phyloP scores from a whole-genome alignment of 129 eudicot genomes.

The Pulicaria dysenterica region DNA sequence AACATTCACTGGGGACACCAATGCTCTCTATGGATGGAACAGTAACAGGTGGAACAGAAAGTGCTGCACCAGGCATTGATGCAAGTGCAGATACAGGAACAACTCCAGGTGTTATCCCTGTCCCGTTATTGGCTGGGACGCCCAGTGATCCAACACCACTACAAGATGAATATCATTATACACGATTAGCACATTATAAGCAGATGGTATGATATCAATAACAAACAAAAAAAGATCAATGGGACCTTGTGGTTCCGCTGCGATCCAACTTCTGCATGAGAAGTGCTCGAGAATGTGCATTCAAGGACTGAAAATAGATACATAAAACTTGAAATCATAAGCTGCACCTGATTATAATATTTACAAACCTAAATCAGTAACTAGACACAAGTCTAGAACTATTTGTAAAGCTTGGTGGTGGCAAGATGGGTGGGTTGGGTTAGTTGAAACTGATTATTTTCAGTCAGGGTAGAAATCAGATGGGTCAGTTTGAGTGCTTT shows the following conservation, averaged over 20 bases:
- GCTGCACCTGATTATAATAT: conserved; percentile 2
- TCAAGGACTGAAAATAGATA: conserved; percentile 58
- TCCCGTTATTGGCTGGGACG: conserved; percentile 34
- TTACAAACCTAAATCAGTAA: conserved; percentile 2
- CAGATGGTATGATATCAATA: not conserved
- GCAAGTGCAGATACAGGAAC: conserved; percentile 45
- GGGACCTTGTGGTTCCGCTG: conserved; percentile 70
- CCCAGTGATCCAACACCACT: conserved; percentile 66
- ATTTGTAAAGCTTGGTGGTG: not conserved
- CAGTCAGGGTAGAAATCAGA: no score
- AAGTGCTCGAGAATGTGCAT: conserved; percentile 86
- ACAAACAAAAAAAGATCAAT: not conserved
- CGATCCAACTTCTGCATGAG: conserved; percentile 97
- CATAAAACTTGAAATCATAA: conserved; percentile 2
- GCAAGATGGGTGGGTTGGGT: not conserved
- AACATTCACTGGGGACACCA: conserved; percentile 79
- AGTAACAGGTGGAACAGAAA: conserved; percentile 48
- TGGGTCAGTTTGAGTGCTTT: no score
- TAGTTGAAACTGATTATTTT: no score
- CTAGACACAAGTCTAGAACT: not conserved
- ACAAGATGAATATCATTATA: conserved; percentile 21
- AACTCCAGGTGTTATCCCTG: conserved; percentile 39
- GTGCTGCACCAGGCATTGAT: conserved; percentile 48
- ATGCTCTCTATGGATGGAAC: conserved; percentile 59
- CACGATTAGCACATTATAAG: not conserved